Evolutionary conservation across 225 moss, liverwort and hornwort species (phyloP), one percentile per base, ranked within the genome.

Genomic region (Asterella californica): DNA sequence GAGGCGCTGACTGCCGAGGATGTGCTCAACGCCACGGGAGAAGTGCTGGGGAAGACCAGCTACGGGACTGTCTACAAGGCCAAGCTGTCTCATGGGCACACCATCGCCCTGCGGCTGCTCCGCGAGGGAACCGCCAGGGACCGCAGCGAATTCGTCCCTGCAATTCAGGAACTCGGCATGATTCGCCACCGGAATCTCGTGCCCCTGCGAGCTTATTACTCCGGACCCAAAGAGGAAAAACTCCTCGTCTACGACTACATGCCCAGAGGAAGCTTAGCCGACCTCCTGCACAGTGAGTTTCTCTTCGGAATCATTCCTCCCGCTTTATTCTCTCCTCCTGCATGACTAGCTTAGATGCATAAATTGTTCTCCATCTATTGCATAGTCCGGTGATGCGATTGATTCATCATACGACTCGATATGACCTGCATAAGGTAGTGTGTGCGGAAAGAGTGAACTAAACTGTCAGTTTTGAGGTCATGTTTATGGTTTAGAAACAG

Each of bases 191-290:
- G 89, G 0, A 96, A 96, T 80, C 57, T 96, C 78, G 88, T 96
- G 47, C 90, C 96, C 0, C 75, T 96, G 74, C 81, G 96, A 29
- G 91, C 93, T 0, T 96, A 94, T 70, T 96, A 96, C 81, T 96
- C 92, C 91, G 96, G 96, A 0, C 96, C 96, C 27, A 96, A 96
- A 79, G 94, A 96, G 15, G 96, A 96, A 85, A 96, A 96, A 86
- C 92, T 96, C 2, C 80, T 96, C 22, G 96, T 96, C 2, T 96
- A 92, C n/a, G 96, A 96, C 76, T 96, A 88, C 78, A 94, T 96
- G 96, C 84, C 90, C 1, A 89, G 92, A 59, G 94, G 96, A 60
- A 96, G 96, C 84, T 85, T 96, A 60, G 96, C 96, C 72, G 94
- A 92, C 19, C 89, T 96, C 38, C 88, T 96, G 72, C 96, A 96